A percentile compares a stretch with the other conserved stretches of the same genome.
phyloP scores from a whole-genome alignment of 75 land plant species.

The Pseudotsuga menziesii region DNA sequence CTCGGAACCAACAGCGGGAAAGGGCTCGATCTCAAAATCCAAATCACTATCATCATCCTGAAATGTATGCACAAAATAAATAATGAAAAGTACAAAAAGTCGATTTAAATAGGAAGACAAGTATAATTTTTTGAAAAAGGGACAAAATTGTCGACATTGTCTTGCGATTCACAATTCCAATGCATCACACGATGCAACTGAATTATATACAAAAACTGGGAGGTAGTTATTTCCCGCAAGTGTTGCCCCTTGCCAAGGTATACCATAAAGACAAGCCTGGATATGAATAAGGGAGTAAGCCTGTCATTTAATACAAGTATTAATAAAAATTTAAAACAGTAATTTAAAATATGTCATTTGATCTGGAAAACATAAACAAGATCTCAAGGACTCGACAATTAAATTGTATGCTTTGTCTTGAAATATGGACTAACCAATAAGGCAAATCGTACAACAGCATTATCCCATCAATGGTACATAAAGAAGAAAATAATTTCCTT shows the following conservation, averaged over 20 bases:
- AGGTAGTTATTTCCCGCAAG: neutral
- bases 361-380: neutral
- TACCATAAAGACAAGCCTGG: neutral
- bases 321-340: neutral
- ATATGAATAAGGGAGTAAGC: neutral
- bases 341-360: neutral
- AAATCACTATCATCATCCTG: conserved; percentile 96
- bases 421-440: neutral
- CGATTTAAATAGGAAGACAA: neutral
- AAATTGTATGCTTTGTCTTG: neutral
- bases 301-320: neutral
- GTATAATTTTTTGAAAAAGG: neutral
- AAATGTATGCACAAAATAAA: neutral
- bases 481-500: neutral
- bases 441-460: neutral
- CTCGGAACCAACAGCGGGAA: conserved; percentile 59
- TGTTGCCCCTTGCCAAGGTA: neutral
- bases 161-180: neutral
- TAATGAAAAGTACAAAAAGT: neutral
- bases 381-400: neutral
- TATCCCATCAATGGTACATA: neutral
- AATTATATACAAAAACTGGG: neutral
- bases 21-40: conserved; percentile 76
- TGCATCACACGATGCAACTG: neutral
- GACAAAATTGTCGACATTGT: neutral